These are phyloP conservation scores for Ustilago esculenta DNA, from an alignment of 1,284 basidiomycete species.

Conservation along the genomic window DNA sequence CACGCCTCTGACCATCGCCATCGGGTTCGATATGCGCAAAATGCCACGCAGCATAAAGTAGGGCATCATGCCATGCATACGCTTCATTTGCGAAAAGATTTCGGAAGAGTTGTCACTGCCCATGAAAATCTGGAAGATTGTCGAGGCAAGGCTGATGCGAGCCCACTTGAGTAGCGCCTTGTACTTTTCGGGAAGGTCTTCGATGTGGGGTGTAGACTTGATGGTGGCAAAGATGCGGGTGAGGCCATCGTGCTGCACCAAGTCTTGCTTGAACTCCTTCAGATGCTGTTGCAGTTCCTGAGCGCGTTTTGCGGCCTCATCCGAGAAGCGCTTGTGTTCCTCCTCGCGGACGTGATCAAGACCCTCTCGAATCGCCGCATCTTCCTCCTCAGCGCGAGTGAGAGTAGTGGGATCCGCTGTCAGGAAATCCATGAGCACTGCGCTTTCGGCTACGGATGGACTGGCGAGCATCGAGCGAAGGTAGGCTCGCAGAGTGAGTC, in stretches of 20 bases:
- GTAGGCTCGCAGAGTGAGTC: slow-evolving; percentile 91
- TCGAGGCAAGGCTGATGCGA: slow-evolving; percentile 84
- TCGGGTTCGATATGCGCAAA: slow-evolving; percentile 91
- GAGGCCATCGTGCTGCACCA: slow-evolving; percentile 79
- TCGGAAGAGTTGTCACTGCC: slow-evolving; percentile 93
- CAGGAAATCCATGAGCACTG: slow-evolving; percentile 86
- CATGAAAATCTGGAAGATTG: slow-evolving; percentile 92
- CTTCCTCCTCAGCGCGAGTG: slow-evolving; percentile 79
- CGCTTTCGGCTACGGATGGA: slow-evolving; percentile 80
- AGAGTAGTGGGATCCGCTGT: slow-evolving; percentile 80
- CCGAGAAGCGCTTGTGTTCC: slow-evolving; percentile 83
- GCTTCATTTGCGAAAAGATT: slow-evolving; percentile 84
- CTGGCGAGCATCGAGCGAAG: slow-evolving; percentile 79
- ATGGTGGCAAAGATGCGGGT: slow-evolving; percentile 87
- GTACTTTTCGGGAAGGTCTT: slow-evolving; percentile 84
- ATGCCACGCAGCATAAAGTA: slow-evolving; percentile 95
- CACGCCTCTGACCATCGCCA: slow-evolving; percentile 90
- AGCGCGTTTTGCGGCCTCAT: slow-evolving; percentile 85
- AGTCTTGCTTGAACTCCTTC: slow-evolving; percentile 87
- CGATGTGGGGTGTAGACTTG: slow-evolving; percentile 80
- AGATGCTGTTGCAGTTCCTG: slow-evolving; percentile 86
- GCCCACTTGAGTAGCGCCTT: slow-evolving; percentile 94
- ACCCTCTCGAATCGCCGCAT: slow-evolving; percentile 82
- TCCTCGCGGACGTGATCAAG: slow-evolving; percentile 90
- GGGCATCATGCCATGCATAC: slow-evolving; percentile 95